Evolutionary conservation across 2,329 filamentous ascomycete genomes (phyloP).

Genomic region (Hypocrella siamensis): DNA sequence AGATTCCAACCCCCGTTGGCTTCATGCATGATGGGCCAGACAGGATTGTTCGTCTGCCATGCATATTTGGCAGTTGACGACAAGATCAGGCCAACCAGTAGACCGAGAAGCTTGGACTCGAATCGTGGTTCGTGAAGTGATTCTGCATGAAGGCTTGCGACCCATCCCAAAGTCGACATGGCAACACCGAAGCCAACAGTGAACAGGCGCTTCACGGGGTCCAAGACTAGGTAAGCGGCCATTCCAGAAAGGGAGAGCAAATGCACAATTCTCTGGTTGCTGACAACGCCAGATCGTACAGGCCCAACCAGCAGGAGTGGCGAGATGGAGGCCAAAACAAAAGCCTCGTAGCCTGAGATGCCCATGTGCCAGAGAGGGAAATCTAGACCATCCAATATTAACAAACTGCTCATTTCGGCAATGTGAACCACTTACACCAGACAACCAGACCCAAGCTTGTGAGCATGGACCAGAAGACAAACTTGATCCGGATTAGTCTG

Average conservation of each 20-base stretch:
- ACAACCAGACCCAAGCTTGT: conserved; percentile 79
- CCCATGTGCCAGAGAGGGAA: conserved; percentile 99
- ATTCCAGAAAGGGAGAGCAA: conserved; percentile 66
- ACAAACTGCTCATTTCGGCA: background rate
- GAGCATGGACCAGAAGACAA: conserved; percentile 88
- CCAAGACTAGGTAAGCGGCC: conserved; percentile 58
- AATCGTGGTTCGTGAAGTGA: conserved; percentile 58
- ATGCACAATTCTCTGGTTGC: conserved; percentile 56
- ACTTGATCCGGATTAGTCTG: conserved; percentile 32
- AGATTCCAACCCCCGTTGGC: conserved; percentile 89
- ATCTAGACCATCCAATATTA: conserved; percentile 30
- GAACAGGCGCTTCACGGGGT: conserved; percentile 63
- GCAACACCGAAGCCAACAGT: conserved; percentile 66
- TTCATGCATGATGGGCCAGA: conserved; percentile 89
- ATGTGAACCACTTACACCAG: conserved; percentile 67
- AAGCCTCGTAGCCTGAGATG: conserved; percentile 85
- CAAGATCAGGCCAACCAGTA: conserved; percentile 64
- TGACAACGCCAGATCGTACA: conserved; percentile 51
- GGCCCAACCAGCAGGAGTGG: conserved; percentile 63
- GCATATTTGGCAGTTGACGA: conserved; percentile 87
- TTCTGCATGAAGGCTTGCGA: conserved; percentile 66
- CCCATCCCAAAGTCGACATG: conserved; percentile 72
- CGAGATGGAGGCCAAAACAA: conserved; percentile 72
- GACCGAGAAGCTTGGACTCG: conserved; percentile 69
- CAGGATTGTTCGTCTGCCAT: conserved; percentile 85